These are phyloP conservation scores for Colletotrichum sojae DNA, from an alignment of 2,329 filamentous ascomycete genomes.

Conservation along the genomic window DNA sequence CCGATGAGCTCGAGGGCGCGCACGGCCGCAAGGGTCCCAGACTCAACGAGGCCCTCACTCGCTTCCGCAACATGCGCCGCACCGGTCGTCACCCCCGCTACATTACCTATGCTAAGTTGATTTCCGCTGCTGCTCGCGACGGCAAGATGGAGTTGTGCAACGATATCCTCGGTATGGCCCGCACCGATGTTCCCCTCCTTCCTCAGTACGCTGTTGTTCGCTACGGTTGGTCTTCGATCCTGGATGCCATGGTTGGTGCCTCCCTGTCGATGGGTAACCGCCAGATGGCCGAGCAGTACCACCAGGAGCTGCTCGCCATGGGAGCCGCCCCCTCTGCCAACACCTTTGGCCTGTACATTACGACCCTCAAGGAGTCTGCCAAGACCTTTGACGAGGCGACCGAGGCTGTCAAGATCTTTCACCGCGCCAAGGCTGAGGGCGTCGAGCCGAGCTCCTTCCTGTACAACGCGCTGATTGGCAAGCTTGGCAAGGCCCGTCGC, in stretches of 20 bases:
- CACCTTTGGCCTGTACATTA: constrained; percentile 98
- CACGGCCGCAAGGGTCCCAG: constrained; percentile 80
- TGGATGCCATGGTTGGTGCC: constrained; percentile 96
- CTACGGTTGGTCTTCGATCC: constrained; percentile 96
- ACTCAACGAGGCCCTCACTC: constrained; percentile 83
- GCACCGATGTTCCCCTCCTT: constrained; percentile 87
- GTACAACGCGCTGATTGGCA: constrained; percentile 98
- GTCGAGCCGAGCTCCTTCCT: constrained; percentile 97
- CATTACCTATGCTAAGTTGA: constrained; percentile 96
- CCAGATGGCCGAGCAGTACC: constrained; percentile 85
- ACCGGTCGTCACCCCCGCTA: constrained; percentile 93
- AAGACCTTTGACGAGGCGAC: constrained; percentile 98
- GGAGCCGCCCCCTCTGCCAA: constrained; percentile 94
- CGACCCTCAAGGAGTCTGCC: constrained; percentile 96
- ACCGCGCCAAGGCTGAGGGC: constrained; percentile 91
- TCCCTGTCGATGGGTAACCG: constrained; percentile 88
- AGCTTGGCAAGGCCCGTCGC: constrained; percentile 96
- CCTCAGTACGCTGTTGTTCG: constrained; percentile 88
- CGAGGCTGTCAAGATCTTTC: constrained; percentile 97
- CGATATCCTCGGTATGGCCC: constrained; percentile 91
- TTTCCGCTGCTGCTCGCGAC: constrained; percentile 88
- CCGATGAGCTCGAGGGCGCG: constrained; percentile 87
- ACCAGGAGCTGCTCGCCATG: constrained; percentile 92
- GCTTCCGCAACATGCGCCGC: constrained; percentile 94
- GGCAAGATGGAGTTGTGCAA: constrained; percentile 85